These are phyloP conservation scores for Kodamaea derodonti DNA, from an alignment of 1,139 yeast genomes.

Conservation along the genomic window DNA sequence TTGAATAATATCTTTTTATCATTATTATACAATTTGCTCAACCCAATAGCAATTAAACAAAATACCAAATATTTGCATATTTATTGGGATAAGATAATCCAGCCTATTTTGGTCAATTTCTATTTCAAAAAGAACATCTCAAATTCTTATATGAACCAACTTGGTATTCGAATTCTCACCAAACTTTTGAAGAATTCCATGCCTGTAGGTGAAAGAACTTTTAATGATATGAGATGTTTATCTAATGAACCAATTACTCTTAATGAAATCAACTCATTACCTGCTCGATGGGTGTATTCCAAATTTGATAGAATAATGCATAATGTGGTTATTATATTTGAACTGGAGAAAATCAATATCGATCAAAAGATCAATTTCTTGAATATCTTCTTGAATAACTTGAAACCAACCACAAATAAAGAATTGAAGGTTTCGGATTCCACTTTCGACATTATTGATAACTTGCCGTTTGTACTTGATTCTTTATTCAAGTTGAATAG, in stretches of 20 bases:
- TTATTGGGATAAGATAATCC: conserved; percentile 39
- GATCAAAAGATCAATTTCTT: conserved; percentile 28
- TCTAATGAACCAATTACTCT: conserved; percentile 29
- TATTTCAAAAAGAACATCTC: conserved; percentile 29
- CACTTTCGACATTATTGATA: conserved; percentile 31
- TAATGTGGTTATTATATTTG: conserved; percentile 20
- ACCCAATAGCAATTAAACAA: conserved; percentile 18
- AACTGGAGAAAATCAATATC: conserved; percentile 19
- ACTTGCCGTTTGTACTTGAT: conserved; percentile 23
- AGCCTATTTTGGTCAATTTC: conserved; percentile 28
- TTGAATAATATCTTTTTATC: conserved; percentile 29
- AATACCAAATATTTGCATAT: conserved; percentile 25
- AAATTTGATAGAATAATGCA: conserved; percentile 32
- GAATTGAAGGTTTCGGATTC: conserved; percentile 26
- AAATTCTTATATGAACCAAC: conserved; percentile 21
- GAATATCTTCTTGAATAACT: conserved; percentile 21
- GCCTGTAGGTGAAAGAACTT: conserved; percentile 19
- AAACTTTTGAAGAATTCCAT: conserved; percentile 21
- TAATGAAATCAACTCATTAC: conserved; percentile 29
- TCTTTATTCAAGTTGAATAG: conserved; percentile 17
- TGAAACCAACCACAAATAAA: conserved; percentile 26
- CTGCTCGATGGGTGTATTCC: conserved; percentile 31
- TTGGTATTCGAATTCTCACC: conserved; percentile 23
- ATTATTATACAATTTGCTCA: conserved; percentile 31
- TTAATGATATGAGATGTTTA: conserved; percentile 29